Evolutionary conservation across 169 alveolate species (phyloP).

Genomic region (Cytauxzoon felis): DNA sequence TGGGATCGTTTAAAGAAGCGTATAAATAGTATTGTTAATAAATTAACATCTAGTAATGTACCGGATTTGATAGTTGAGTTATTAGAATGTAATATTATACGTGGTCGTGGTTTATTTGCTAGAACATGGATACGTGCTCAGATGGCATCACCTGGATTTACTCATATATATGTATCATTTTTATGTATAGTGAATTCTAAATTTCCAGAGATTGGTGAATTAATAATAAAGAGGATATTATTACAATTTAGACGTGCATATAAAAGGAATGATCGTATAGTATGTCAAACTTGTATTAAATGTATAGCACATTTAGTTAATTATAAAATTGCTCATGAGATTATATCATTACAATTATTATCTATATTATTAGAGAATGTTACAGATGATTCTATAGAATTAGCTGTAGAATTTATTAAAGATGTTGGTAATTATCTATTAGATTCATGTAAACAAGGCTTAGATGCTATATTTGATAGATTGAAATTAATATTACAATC

Average conservation of each 20-base stretch:
- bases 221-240: slow-evolving; percentile 88
- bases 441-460: slow-evolving; percentile 89
- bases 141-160: slow-evolving; percentile 95
- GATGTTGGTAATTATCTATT: slow-evolving; percentile 93
- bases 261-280: slow-evolving; percentile 89
- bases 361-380: slow-evolving; percentile 90
- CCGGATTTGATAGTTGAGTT: slow-evolving; percentile 84
- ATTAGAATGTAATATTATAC: slow-evolving; percentile 92
- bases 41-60: slow-evolving; percentile 87
- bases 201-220: slow-evolving; percentile 95
- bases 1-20: slow-evolving; percentile 96
- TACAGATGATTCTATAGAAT: slow-evolving; percentile 96
- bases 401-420: slow-evolving; percentile 83
- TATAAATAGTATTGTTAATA: slow-evolving; percentile 93
- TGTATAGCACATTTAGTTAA: slow-evolving; percentile 96
- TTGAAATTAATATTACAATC: slow-evolving; percentile 93
- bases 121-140: slow-evolving; percentile 95
- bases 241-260: slow-evolving; percentile 90
- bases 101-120: slow-evolving; percentile 97
- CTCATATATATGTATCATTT: slow-evolving; percentile 95
- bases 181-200: slow-evolving; percentile 94
- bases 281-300: slow-evolving; percentile 89
- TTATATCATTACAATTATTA: slow-evolving; percentile 90
- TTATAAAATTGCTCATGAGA: slow-evolving; percentile 86
- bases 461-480: slow-evolving; percentile 91